Percentiles rank a stretch among this genome's conserved stretches.
Conservation (phyloP, 176 grass and related monocot species). For the Stipa capillata region DNA sequence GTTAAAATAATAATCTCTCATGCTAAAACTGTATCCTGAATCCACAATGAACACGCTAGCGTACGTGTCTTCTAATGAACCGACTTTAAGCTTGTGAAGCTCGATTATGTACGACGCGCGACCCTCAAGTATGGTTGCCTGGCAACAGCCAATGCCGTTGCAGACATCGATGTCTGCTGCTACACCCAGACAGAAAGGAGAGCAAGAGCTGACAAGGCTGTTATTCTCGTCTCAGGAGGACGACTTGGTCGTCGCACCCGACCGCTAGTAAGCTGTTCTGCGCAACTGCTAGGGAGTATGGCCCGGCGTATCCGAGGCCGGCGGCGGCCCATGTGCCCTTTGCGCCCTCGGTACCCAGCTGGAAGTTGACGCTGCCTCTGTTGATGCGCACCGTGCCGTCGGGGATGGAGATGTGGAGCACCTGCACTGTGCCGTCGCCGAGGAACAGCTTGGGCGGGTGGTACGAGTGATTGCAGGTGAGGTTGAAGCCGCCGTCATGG, state of each 20-base stretch:
- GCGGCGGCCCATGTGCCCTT: not conserved
- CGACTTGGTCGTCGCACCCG: constrained; percentile 9
- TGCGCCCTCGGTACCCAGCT: not conserved
- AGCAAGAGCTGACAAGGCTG: not conserved
- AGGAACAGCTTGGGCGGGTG: constrained; percentile 30
- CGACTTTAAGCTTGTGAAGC: not conserved
- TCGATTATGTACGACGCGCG: not conserved
- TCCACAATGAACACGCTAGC: not conserved
- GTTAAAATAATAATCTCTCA: no score
- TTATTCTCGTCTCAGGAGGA: not conserved
- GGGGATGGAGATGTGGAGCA: constrained; percentile 8
- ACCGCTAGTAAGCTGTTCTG: constrained; percentile 18
- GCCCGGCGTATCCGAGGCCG: not conserved
- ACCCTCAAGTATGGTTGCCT: not conserved
- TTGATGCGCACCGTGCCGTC: not conserved
- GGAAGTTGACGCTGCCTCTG: not conserved
- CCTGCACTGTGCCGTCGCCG: constrained; percentile 3
- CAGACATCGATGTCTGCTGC: not conserved
- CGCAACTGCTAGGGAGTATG: not conserved
- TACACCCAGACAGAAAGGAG: not conserved
- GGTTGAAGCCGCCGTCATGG: constrained; percentile 13
- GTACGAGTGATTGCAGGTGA: constrained; percentile 20
- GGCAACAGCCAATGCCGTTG: constrained; percentile 22
- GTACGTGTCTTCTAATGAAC: no score
- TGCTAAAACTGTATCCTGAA: not conserved